phyloP scores from a whole-genome alignment of 208 protist species.

The Crithidia bombi region DNA sequence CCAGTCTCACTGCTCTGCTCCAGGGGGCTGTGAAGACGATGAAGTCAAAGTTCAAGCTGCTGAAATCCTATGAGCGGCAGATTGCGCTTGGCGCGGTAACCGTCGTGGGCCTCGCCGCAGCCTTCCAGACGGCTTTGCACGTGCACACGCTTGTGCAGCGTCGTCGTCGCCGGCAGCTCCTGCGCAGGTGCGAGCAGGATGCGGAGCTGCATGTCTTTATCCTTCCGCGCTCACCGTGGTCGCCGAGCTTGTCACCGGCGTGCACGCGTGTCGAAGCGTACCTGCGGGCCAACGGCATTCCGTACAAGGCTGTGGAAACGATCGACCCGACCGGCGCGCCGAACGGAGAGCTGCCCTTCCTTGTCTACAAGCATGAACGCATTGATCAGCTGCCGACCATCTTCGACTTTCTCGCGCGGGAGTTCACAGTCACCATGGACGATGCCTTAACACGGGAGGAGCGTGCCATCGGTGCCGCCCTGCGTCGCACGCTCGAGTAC shows the following conservation, averaged over 20 bases:
- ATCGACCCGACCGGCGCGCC: conserved; percentile 42
- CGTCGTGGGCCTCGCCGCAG: conserved; percentile 36
- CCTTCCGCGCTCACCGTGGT: conserved; percentile 45
- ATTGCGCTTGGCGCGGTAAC: conserved; percentile 41
- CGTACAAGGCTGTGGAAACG: conserved; percentile 51
- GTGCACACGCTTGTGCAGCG: conserved; percentile 36
- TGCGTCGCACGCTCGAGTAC: conserved; percentile 51
- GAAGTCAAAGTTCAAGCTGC: background rate
- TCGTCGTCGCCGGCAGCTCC: conserved; percentile 29
- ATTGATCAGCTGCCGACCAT: conserved; percentile 41
- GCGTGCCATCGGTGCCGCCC: conserved; percentile 42
- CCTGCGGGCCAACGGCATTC: conserved; percentile 57
- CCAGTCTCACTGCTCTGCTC: background rate
- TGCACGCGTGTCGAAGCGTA: conserved; percentile 65
- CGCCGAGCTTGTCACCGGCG: conserved; percentile 51
- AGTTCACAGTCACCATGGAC: conserved; percentile 55
- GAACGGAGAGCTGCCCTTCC: conserved; percentile 48
- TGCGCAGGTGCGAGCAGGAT: conserved; percentile 28
- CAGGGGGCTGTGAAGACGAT: background rate
- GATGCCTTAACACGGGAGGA: conserved; percentile 40
- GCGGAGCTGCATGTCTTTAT: conserved; percentile 57
- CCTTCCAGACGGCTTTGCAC: conserved; percentile 34
- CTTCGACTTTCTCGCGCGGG: conserved; percentile 41
- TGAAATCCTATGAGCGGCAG: conserved; percentile 17
- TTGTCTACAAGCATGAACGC: conserved; percentile 42